These are phyloP conservation scores for Orobanche coerulescens DNA, from an alignment of 257 asterid genomes.

Conservation along the genomic window DNA sequence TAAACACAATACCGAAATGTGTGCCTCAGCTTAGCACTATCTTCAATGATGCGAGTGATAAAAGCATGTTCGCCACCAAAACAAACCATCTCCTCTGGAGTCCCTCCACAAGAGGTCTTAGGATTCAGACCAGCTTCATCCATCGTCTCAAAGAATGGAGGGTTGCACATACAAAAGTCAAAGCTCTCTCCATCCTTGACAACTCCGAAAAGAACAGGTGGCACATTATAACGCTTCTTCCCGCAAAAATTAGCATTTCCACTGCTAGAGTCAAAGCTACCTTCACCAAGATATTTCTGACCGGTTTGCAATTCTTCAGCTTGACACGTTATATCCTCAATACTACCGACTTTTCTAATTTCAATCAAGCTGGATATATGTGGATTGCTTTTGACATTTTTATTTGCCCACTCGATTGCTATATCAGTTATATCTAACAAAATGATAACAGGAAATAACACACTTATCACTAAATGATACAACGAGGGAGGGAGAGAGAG, in stretches of 20 bases:
- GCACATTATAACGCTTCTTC: slow-evolving; percentile 32
- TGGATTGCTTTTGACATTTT: slow-evolving; percentile 64
- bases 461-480: neutral
- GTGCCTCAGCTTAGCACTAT: slow-evolving; percentile 56
- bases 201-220: slow-evolving; percentile 60
- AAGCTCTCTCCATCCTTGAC: slow-evolving; percentile 67
- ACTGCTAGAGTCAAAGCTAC: slow-evolving; percentile 11
- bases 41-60: slow-evolving; percentile 66
- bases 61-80: slow-evolving; percentile 80
- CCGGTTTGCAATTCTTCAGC: slow-evolving; percentile 23
- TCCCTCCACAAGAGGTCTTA: slow-evolving; percentile 95
- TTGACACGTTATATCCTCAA: slow-evolving; percentile 9
- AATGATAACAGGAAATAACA: neutral
- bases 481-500: neutral
- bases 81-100: slow-evolving; percentile 85
- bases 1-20: slow-evolving; percentile 47
- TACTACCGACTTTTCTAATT: slow-evolving; percentile 52
- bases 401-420: slow-evolving; percentile 85
- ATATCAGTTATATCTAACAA: slow-evolving; percentile 70
- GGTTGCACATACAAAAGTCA: slow-evolving; percentile 96
- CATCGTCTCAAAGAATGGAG: slow-evolving; percentile 89
- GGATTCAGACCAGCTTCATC: slow-evolving; percentile 89
- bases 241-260: slow-evolving; percentile 13
- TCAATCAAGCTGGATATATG: slow-evolving; percentile 64
- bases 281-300: slow-evolving; percentile 20